These are phyloP conservation scores for Plantago ovata DNA, from an alignment of 257 asterid genomes.

Conservation along the genomic window DNA sequence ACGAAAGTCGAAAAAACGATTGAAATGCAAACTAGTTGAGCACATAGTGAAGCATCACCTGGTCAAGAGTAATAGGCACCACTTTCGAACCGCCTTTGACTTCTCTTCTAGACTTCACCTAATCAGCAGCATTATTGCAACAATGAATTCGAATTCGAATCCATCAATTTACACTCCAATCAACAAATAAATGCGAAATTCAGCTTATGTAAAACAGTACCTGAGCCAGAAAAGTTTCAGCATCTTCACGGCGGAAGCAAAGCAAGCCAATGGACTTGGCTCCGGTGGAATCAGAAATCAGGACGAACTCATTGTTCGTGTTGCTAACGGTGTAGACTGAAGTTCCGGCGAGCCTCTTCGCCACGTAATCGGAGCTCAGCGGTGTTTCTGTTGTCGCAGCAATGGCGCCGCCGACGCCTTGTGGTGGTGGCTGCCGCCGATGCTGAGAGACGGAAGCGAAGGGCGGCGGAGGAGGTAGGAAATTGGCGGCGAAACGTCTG, in stretches of 20 bases:
- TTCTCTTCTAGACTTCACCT: constrained; percentile 69
- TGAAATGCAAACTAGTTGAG: background rate
- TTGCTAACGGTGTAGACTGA: constrained; percentile 89
- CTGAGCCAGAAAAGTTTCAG: constrained; percentile 94
- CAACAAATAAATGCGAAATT: no score
- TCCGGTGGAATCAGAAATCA: constrained; percentile 71
- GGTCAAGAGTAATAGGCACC: constrained; percentile 91
- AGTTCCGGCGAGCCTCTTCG: constrained; percentile 78
- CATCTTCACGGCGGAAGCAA: constrained; percentile 90
- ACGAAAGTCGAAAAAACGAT: no score
- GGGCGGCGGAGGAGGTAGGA: constrained; percentile 11
- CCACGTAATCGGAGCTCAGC: constrained; percentile 56
- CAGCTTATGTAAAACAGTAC: constrained; percentile 21
- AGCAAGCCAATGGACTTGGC: constrained; percentile 87
- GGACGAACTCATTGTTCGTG: constrained; percentile 81
- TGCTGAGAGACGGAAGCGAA: constrained; percentile 83
- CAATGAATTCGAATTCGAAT: background rate
- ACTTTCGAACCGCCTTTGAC: constrained; percentile 84
- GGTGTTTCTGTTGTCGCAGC: constrained; percentile 27
- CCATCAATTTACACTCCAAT: no score
- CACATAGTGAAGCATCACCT: constrained; percentile 37
- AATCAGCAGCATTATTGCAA: background rate
- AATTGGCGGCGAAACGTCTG: background rate
- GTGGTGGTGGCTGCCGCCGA: constrained; percentile 26
- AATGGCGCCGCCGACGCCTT: background rate